Percentiles rank a stretch among this genome's conserved stretches.
phyloP scores from a whole-genome alignment of 2,329 filamentous ascomycete genomes.

The Trichoderma aggressivum region DNA sequence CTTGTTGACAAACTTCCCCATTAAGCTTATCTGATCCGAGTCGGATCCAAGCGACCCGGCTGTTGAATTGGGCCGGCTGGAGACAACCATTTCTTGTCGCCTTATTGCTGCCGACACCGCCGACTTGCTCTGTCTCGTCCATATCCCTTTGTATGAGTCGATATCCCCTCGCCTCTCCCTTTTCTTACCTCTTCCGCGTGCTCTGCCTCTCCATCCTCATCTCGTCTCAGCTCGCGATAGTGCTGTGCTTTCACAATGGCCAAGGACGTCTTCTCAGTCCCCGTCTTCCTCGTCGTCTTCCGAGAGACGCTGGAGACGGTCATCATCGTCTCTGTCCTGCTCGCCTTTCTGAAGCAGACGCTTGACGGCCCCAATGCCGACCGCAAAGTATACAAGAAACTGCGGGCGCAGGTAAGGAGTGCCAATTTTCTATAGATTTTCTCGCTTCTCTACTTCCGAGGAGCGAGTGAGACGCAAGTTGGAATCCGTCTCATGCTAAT shows the following conservation, averaged over 20 bases:
- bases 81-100: neutral
- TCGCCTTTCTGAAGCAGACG: constrained; percentile 81
- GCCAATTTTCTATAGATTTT: neutral
- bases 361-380: constrained; percentile 63
- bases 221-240: neutral
- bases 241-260: constrained; percentile 44
- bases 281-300: constrained; percentile 88
- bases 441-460: neutral
- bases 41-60: neutral
- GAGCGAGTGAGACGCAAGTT: neutral
- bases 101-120: constrained; percentile 5
- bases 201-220: neutral
- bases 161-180: constrained; percentile 2
- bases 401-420: constrained; percentile 58
- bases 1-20: neutral
- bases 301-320: constrained; percentile 79
- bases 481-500: neutral
- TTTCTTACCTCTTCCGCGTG: neutral
- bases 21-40: constrained; percentile 18
- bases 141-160: neutral
- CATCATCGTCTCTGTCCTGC: constrained; percentile 82
- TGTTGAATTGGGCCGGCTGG: constrained; percentile 7
- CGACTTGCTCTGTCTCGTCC: neutral
- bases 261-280: constrained; percentile 70
- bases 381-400: constrained; percentile 60